These are phyloP conservation scores for Lichtheimia hyalospora DNA, from an alignment of 371 early-diverging fungal genomes.

Conservation along the genomic window DNA sequence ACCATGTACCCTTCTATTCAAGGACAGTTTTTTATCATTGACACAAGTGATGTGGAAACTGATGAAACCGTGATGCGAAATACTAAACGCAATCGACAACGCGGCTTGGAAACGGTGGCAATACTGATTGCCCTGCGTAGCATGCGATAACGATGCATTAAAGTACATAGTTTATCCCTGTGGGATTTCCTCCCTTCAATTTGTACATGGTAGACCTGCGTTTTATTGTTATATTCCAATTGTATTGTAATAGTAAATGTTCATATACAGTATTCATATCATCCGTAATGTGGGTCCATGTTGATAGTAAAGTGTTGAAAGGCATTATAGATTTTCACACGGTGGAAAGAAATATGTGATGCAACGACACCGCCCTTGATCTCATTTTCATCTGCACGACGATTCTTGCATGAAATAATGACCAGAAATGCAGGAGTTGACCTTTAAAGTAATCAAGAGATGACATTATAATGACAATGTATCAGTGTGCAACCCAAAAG, in stretches of 20 bases:
- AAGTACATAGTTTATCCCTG: background rate
- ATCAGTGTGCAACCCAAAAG: too few relatives aligned
- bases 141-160: slow-evolving; percentile 13
- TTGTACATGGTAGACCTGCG: background rate
- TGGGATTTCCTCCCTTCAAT: background rate
- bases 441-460: too few relatives aligned
- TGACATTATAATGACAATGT: too few relatives aligned
- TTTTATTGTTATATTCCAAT: background rate
- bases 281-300: too few relatives aligned
- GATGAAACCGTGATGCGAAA: slow-evolving; percentile 15
- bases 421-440: too few relatives aligned
- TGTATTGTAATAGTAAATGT: background rate
- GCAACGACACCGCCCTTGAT: too few relatives aligned
- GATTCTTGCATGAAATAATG: too few relatives aligned
- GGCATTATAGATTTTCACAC: too few relatives aligned
- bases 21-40: slow-evolving; percentile 16
- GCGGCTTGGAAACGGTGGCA: slow-evolving; percentile 16
- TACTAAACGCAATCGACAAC: slow-evolving; percentile 24
- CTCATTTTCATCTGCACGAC: too few relatives aligned
- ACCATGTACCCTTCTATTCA: slow-evolving; percentile 11
- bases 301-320: too few relatives aligned
- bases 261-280: too few relatives aligned
- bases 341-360: too few relatives aligned
- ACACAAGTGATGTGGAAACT: slow-evolving; percentile 11
- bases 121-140: slow-evolving; percentile 24